Percentiles rank a stretch among this genome's conserved stretches.
These are phyloP conservation scores for Mortierella sp. DNA, from an alignment of 371 early-diverging fungal species.

Conservation along the genomic window DNA sequence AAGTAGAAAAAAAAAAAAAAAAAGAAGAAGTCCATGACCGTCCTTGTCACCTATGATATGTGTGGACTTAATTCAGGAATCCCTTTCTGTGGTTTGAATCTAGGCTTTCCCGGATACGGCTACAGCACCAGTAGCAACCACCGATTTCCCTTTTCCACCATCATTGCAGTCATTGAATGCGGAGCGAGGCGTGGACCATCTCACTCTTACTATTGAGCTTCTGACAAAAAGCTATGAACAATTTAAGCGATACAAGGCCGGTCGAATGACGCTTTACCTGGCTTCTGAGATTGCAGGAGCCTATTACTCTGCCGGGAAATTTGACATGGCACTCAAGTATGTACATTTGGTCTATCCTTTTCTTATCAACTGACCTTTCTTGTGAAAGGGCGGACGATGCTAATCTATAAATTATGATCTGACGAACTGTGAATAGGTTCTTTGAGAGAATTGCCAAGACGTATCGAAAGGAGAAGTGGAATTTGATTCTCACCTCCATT, in stretches of 20 bases:
- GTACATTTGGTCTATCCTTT: neutral
- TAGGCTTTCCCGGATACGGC: constrained; percentile 33
- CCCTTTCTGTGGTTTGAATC: neutral
- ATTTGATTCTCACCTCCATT: constrained; percentile 73
- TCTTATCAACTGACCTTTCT: neutral
- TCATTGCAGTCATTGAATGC: constrained; percentile 51
- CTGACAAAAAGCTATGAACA: constrained; percentile 90
- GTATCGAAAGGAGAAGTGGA: constrained; percentile 90
- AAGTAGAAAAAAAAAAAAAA: too few relatives aligned
- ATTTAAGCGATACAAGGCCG: constrained; percentile 78
- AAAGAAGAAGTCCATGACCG: too few relatives aligned
- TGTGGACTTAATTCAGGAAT: neutral
- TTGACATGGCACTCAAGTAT: constrained; percentile 85
- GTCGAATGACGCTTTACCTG: constrained; percentile 84
- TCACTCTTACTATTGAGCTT: constrained; percentile 77
- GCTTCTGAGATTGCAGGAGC: constrained; percentile 90
- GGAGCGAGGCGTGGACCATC: constrained; percentile 73
- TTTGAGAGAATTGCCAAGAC: constrained; percentile 90
- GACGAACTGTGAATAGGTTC: constrained; percentile 55
- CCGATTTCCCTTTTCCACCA: constrained; percentile 28
- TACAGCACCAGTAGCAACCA: constrained; percentile 19
- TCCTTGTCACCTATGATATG: neutral
- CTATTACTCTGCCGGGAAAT: constrained; percentile 80
- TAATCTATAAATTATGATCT: neutral
- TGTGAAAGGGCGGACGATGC: neutral